These are phyloP conservation scores for Coffea eugenioides DNA, from an alignment of 257 asterid species.

Conservation along the genomic window DNA sequence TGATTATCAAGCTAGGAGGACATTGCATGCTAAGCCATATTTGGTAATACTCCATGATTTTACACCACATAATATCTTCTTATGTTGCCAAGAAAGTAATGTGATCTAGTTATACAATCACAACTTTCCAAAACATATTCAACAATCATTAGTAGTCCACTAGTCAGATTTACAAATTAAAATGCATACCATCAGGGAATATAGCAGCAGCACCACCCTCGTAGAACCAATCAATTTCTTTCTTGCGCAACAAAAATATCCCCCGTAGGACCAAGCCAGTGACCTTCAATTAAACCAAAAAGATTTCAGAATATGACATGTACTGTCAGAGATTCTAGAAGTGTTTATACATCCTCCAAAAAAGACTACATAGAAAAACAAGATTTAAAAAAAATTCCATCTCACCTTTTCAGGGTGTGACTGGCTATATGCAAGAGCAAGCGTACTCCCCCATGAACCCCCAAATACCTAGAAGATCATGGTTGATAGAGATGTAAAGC, in stretches of 20 bases:
- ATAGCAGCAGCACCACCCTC: conserved; percentile 99
- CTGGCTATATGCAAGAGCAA: conserved; percentile 85
- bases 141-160: not conserved
- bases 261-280: conserved; percentile 91
- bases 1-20: not conserved
- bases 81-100: too few species aligned
- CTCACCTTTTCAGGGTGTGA: conserved; percentile 84
- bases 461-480: conserved; percentile 79
- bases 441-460: conserved; percentile 99
- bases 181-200: conserved; percentile 82
- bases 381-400: conserved; percentile 19
- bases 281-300: conserved; percentile 46
- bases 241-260: conserved; percentile 87
- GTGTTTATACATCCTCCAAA: not conserved
- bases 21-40: too few species aligned
- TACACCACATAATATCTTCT: too few species aligned
- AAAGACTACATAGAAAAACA: conserved; percentile 5
- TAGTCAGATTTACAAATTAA: not conserved
- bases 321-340: not conserved
- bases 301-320: not conserved
- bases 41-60: too few species aligned
- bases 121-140: not conserved
- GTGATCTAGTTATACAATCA: too few species aligned
- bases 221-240: conserved; percentile 95
- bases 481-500: conserved; percentile 20